Evolutionary conservation across 129 eudicot species (phyloP), one percentile per base, ranked within the genome.

Genomic region (Calendula officinalis): DNA sequence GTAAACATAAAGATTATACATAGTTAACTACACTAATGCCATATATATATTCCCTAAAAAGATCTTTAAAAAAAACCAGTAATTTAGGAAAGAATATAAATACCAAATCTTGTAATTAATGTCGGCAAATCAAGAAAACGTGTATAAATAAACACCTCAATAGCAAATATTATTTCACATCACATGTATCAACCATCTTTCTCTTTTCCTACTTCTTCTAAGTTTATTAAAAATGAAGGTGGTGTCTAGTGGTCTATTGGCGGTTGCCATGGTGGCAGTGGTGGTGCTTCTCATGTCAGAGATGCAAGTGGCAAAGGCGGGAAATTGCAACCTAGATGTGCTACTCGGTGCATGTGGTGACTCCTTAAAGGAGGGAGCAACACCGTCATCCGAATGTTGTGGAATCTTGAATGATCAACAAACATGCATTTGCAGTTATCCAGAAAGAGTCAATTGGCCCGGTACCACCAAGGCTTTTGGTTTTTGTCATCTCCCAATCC

Each of bases 341-440:
- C 10, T 50, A 50, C 56, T 50, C 4, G n/a, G 33, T 16, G 3
- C 32, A 50, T 50, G 56, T 17, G 56, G 56, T 6, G 35, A 50
- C 32, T 50, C 56, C 10, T 50, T 50, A 50, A 50, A 50, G 15
- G 56, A 50, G 12, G 56, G 56, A 1, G 56, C 56, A 17, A 16
- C 15, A 10, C 56, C 56, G 22, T 17, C 56, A 3, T 3, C 17
- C 1, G 32, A 50, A 7, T 50, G 56, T 14, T 50, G 56, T 17
- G 32, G n/a, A 11, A 3, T 50, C 56, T 11, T 50, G 16, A 15
- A 32, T 32, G 56, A 17, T 13, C 56, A 50, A 17, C 3, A 3
- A 5, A 8, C 11, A 12, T 50, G 56, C 56, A 50, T 50, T 4
- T 50, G 56, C 22, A 33, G 34, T 50, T 50, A 50, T 33, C 7